A percentile compares a stretch with the other conserved stretches of the same genome.
These are phyloP conservation scores for Tillandsia leiboldiana DNA, from an alignment of 176 grass and related monocot species.

Conservation along the genomic window DNA sequence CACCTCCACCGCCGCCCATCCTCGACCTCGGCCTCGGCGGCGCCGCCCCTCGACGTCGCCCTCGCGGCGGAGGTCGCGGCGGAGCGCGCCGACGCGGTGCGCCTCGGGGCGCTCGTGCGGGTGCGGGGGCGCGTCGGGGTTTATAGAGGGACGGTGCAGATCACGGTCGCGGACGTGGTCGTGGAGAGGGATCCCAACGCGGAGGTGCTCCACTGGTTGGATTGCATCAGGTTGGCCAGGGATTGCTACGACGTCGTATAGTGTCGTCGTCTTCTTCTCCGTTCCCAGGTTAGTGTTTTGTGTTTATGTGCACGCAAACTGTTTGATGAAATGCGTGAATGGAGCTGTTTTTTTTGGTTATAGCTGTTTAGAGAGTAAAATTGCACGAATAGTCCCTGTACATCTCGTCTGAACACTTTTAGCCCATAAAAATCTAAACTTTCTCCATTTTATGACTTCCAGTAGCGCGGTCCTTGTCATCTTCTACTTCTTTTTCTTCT, in stretches of 20 bases:
- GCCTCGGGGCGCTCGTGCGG: conserved; percentile 49
- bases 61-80: conserved; percentile 35
- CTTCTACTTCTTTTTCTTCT: too few relatives aligned
- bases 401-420: too few relatives aligned
- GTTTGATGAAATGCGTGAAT: background rate
- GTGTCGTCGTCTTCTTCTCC: conserved; percentile 8
- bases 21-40: background rate
- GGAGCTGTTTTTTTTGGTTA: background rate
- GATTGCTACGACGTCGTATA: conserved; percentile 35
- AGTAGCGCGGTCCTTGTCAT: too few relatives aligned
- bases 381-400: too few relatives aligned
- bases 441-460: too few relatives aligned
- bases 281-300: background rate
- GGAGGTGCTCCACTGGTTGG: conserved; percentile 64
- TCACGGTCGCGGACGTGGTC: conserved; percentile 52
- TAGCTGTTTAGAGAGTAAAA: too few relatives aligned
- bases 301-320: conserved; percentile 3
- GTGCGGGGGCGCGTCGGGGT: conserved; percentile 54
- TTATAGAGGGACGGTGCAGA: conserved; percentile 48
- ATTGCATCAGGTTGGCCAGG: conserved; percentile 56
- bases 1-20: conserved; percentile 10
- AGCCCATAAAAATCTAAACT: too few relatives aligned
- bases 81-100: conserved; percentile 28
- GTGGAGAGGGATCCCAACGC: conserved; percentile 72
- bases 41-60: conserved; percentile 14